Conservation (phyloP, 208 protist species). For the Leishmania lainsoni region DNA sequence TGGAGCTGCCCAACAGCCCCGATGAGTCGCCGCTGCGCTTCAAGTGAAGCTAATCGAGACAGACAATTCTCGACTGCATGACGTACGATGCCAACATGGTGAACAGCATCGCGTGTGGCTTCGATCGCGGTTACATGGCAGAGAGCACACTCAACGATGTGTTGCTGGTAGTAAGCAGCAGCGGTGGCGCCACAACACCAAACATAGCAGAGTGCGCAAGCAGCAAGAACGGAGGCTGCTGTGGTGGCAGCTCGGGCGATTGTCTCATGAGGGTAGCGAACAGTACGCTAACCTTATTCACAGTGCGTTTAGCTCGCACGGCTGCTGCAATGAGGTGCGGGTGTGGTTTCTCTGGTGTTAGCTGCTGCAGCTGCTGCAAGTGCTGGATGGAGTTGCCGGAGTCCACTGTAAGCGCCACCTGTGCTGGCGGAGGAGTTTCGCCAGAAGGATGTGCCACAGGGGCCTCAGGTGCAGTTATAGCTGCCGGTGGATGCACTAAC, state of each 20-base stretch:
- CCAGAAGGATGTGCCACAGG: background rate
- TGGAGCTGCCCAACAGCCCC: constrained; percentile 48
- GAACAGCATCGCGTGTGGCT: constrained; percentile 40
- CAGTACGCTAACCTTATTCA: constrained; percentile 18
- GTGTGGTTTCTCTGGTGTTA: constrained; percentile 25
- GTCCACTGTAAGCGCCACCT: background rate
- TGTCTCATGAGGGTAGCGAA: constrained; percentile 1
- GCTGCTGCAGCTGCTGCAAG: constrained; percentile 21
- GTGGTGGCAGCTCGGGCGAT: background rate
- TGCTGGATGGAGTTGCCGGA: constrained; percentile 15
- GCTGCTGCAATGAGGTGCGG: constrained; percentile 24
- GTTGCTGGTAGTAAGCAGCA: constrained; percentile 26
- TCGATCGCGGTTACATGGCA: constrained; percentile 43
- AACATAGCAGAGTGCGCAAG: background rate
- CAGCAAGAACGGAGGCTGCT: background rate
- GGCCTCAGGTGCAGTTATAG: background rate
- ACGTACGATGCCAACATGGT: constrained; percentile 56
- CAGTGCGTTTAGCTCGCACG: constrained; percentile 21
- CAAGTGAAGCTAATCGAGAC: constrained; percentile 57
- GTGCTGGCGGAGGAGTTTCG: background rate
- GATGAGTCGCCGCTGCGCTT: constrained; percentile 55
- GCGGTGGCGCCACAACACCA: constrained; percentile 1
- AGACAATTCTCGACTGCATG: constrained; percentile 61
- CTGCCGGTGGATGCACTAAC: background rate
- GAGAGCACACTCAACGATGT: constrained; percentile 56